Conservation (phyloP, 345 rosid genomes). For the Limnanthes douglasii region DNA sequence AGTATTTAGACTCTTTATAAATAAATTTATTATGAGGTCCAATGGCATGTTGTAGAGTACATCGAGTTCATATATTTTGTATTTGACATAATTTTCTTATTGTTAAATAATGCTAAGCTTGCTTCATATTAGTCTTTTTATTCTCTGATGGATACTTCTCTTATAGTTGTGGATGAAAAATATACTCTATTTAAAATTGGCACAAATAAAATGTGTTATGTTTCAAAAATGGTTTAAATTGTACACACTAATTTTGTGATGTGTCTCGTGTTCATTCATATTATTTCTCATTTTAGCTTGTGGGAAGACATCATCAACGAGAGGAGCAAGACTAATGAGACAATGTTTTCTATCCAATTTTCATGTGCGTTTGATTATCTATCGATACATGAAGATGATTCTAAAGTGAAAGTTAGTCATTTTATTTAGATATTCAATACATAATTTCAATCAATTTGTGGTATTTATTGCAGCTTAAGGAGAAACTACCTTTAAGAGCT, state of each 20-base stretch:
- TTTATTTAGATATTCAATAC: conserved; percentile 1
- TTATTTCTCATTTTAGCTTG: conserved; percentile 48
- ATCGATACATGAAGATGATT: conserved; percentile 4
- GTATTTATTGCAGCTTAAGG: conserved; percentile 42
- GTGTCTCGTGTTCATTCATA: conserved; percentile 3
- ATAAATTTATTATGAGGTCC: no score
- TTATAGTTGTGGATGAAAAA: neutral
- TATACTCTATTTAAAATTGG: neutral
- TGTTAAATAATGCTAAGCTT: no score
- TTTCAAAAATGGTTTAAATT: neutral
- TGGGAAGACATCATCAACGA: conserved; percentile 83
- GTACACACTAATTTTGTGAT: no score
- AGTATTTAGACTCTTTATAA: no score
- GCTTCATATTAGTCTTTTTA: no score
- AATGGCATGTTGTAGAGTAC: no score
- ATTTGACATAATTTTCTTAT: no score
- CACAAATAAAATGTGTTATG: neutral
- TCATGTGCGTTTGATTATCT: conserved; percentile 32
- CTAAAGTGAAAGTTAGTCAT: neutral
- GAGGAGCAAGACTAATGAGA: conserved; percentile 70
- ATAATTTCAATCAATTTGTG: conserved; percentile 3
- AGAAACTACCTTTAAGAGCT: conserved; percentile 42
- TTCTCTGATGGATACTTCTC: no score
- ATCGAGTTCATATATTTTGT: no score
- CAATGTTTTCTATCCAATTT: conserved; percentile 46